These are phyloP conservation scores for Cronartium quercuum DNA, from an alignment of 1,284 basidiomycete species.

Conservation along the genomic window DNA sequence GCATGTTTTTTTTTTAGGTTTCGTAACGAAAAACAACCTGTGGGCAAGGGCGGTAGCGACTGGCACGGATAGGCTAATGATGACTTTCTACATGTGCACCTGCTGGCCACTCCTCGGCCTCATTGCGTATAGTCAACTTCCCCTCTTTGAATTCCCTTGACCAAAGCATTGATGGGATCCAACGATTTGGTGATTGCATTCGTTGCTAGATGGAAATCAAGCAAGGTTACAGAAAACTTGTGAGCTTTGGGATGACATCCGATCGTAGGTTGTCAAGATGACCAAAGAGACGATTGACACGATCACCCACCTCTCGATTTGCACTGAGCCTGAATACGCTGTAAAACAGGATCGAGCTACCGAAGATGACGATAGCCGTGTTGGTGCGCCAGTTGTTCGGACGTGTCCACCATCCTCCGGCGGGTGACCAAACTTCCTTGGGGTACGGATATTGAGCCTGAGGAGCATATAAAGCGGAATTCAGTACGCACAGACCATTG, in stretches of 20 bases:
- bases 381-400: conserved; percentile 56
- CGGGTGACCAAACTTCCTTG: conserved; percentile 55
- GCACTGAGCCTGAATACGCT: conserved; percentile 55
- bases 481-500: background rate
- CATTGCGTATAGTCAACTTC: conserved; percentile 18
- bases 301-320: conserved; percentile 52
- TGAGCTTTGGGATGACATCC: background rate
- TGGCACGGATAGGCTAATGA: too few relatives aligned
- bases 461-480: conserved; percentile 49
- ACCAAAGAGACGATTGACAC: background rate
- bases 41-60: too few relatives aligned
- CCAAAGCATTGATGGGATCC: conserved; percentile 48
- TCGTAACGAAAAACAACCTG: too few relatives aligned
- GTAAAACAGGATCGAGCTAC: conserved; percentile 52
- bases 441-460: conserved; percentile 56
- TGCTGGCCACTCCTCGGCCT: conserved; percentile 38
- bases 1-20: too few relatives aligned
- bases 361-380: conserved; percentile 53
- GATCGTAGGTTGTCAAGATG: background rate
- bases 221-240: background rate
- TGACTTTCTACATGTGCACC: conserved; percentile 28
- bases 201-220: conserved; percentile 41
- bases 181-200: conserved; percentile 52
- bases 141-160: conserved; percentile 37
- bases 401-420: conserved; percentile 57